Percentiles rank a stretch among this genome's conserved stretches.
These are phyloP conservation scores for Amanita brunnescens DNA, from an alignment of 768 basidiomycete species.

Conservation along the genomic window DNA sequence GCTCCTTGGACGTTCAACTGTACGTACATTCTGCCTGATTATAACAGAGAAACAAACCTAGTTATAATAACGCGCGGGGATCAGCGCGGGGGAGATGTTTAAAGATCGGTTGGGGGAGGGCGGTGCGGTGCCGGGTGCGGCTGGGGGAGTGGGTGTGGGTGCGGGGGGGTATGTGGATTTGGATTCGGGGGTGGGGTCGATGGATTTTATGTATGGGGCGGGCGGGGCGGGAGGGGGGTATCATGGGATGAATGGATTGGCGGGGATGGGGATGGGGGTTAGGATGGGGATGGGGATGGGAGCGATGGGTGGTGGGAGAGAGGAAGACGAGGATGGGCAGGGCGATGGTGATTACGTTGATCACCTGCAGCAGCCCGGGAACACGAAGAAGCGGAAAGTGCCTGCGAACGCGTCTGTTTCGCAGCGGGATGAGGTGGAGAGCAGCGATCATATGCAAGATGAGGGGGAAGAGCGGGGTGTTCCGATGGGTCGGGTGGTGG, in stretches of 20 bases:
- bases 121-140: not conserved
- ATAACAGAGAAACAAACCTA: too few relatives aligned
- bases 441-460: conserved; percentile 17
- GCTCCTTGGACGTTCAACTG: too few relatives aligned
- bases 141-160: not conserved
- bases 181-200: conserved; percentile 7
- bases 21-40: too few relatives aligned
- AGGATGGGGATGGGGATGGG: conserved; percentile 15
- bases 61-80: too few relatives aligned
- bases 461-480: conserved; percentile 20
- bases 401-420: conserved; percentile 56
- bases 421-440: conserved; percentile 36
- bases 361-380: conserved; percentile 67
- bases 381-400: conserved; percentile 86
- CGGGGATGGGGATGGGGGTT: not conserved
- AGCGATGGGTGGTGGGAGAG: conserved; percentile 10
- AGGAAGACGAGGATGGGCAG: conserved; percentile 40
- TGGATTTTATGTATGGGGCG: conserved; percentile 16
- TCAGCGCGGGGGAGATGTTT: conserved; percentile 9
- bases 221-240: conserved; percentile 14
- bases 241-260: conserved; percentile 5
- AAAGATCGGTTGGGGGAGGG: conserved; percentile 7
- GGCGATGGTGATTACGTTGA: conserved; percentile 58
- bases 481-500: conserved; percentile 15
- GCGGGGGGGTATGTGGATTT: not conserved